phyloP scores from a whole-genome alignment of 2,329 filamentous ascomycete genomes.

The Spiromastix sp. region DNA sequence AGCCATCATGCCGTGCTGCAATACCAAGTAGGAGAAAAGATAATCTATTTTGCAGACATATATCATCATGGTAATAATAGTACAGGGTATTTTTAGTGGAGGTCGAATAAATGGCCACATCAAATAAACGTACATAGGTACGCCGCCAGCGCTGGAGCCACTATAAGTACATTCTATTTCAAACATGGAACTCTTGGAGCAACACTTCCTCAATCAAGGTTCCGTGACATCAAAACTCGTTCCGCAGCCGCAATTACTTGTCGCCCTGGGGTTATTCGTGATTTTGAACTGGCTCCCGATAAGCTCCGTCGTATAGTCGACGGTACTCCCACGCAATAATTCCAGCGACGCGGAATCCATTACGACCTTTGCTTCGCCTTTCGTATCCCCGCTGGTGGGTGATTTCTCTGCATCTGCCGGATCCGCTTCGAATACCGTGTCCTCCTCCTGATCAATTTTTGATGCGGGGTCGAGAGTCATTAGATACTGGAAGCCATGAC shows the following conservation, averaged over 20 bases:
- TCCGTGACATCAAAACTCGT: conserved; percentile 80
- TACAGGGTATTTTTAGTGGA: no score
- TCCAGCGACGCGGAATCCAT: conserved; percentile 82
- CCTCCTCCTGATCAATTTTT: conserved; percentile 60
- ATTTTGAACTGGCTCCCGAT: conserved; percentile 96
- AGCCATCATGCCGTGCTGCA: no score
- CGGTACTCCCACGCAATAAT: conserved; percentile 81
- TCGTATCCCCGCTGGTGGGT: conserved; percentile 25
- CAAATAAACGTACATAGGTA: no score
- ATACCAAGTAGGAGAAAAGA: no score
- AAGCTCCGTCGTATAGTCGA: conserved; percentile 93
- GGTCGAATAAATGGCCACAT: no score
- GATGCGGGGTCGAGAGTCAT: conserved; percentile 63
- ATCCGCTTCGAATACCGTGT: conserved; percentile 73
- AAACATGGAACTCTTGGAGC: no score
- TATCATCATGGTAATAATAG: no score
- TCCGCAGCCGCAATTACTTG: conserved; percentile 92
- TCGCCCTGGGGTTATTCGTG: conserved; percentile 80
- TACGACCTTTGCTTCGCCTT: conserved; percentile 63
- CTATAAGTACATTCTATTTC: no score
- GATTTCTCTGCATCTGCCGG: conserved; percentile 18
- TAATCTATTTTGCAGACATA: no score
- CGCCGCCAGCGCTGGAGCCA: no score
- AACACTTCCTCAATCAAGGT: no score
- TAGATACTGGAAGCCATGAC: conserved; percentile 95